Evolutionary conservation across 352 stramenopile genomes (phyloP).

Genomic region (Thalassiosira gravida): DNA sequence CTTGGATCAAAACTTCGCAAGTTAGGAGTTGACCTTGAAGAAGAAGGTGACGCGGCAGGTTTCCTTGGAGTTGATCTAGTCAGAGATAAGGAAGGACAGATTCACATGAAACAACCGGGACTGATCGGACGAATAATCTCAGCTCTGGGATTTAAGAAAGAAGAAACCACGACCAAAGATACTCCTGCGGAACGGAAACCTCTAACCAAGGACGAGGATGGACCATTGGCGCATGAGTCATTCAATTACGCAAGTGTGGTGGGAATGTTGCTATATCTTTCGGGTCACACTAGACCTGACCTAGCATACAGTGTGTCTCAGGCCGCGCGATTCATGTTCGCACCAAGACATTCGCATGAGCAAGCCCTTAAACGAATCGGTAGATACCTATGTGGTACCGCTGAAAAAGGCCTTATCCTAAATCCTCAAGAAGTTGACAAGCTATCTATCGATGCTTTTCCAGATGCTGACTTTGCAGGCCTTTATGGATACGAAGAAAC

Average conservation of each 20-base stretch:
- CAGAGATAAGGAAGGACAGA: conserved; percentile 14
- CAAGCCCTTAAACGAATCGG: conserved; percentile 32
- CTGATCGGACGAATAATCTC: conserved; percentile 56
- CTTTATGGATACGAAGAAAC: conserved; percentile 33
- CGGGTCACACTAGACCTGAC: conserved; percentile 51
- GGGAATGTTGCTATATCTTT: conserved; percentile 66
- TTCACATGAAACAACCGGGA: conserved; percentile 47
- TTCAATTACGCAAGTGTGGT: conserved; percentile 63
- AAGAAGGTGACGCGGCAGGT: conserved; percentile 53
- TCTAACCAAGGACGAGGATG: conserved; percentile 29
- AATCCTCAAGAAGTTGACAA: background rate
- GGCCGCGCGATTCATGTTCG: conserved; percentile 2
- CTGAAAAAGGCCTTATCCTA: conserved; percentile 25
- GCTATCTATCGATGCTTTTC: background rate
- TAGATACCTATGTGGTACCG: conserved; percentile 37
- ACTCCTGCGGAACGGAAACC: conserved; percentile 29
- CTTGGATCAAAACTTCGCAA: conserved; percentile 37
- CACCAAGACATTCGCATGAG: conserved; percentile 8
- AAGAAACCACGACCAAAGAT: background rate
- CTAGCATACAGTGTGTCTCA: conserved; percentile 28
- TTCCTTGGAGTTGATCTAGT: conserved; percentile 69
- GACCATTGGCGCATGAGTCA: background rate
- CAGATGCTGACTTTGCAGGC: conserved; percentile 56
- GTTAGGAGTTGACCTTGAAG: conserved; percentile 31
- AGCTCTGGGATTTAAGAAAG: conserved; percentile 29